Base-by-base conservation (phyloP, 139 green algal species). In the Chlamydomonas incerta region DNA sequence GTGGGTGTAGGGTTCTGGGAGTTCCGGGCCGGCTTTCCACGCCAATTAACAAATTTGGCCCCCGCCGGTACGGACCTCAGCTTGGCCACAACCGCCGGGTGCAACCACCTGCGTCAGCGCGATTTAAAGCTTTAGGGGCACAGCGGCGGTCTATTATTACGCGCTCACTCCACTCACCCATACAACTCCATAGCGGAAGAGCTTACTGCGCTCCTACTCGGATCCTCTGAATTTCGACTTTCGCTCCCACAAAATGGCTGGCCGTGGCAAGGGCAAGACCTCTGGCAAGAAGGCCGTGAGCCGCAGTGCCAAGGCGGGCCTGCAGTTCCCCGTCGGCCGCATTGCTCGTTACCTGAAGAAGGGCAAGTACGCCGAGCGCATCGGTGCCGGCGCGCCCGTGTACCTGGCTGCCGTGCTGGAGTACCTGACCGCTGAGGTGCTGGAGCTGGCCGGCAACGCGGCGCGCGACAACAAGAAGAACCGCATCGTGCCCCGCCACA, bases 391-490 rank as follows among this genome's bases (percentile, higher is more conserved):
- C 33, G 91, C 92, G 21, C 91, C 91, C 50, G 90, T 94, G 33
- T 94, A 93, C 90, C 81, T 94, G 34, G 91, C 91, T 18, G 91
- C 92, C 28, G 92, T 95, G 50, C 88, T 95, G 47, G 92, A 94
- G 84, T 94, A 93, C 91, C 88, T 94, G 46, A 65, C 35, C 21
- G 92, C 92, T 35, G 92, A 97, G 91, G 92, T 97, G 46, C 90
- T 97, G 58, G 95, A 97, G 91, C 88, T 97, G 63, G 92, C 92
- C 70, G 94, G 95, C 77, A 97, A 97, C 89, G 95, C 95, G 52
- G 92, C 95, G 57, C 89, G 94, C 52, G 95, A 98, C 93, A 98
- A 98, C 93, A 98, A 98, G 94, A 97, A 97, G 93, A 96, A 90
- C 52, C 92, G 95, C 74, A 98, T 98, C 75, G 74, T 94, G 0